Percentiles rank a stretch among this genome's conserved stretches.
phyloP scores from a whole-genome alignment of 495 filamentous ascomycete species.

The Lepraria neglecta region DNA sequence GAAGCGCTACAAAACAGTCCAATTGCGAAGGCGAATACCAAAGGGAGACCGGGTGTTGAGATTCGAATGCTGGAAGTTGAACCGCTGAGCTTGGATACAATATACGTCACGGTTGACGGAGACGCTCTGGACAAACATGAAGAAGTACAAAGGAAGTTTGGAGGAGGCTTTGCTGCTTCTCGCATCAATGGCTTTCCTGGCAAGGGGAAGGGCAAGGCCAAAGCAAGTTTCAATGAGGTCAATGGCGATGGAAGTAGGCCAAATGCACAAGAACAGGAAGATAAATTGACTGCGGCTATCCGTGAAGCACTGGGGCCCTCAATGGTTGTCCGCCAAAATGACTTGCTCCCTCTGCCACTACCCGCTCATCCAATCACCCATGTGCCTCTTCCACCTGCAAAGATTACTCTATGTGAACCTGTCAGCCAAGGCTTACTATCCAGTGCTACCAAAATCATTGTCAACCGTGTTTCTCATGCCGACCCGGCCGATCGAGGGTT shows the following conservation, averaged over 20 bases:
- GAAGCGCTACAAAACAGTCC: constrained; percentile 52
- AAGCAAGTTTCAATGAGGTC: constrained; percentile 16
- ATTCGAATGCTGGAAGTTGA: constrained; percentile 75
- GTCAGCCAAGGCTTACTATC: constrained; percentile 80
- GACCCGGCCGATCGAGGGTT: neutral
- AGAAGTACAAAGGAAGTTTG: constrained; percentile 56
- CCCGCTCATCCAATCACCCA: constrained; percentile 87
- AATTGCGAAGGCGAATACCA: constrained; percentile 42
- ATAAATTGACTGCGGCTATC: constrained; percentile 68
- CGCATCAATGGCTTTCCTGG: constrained; percentile 38
- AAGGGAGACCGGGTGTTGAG: constrained; percentile 50
- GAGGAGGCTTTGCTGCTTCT: constrained; percentile 48
- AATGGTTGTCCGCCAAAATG: constrained; percentile 73
- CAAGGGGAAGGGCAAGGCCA: constrained; percentile 33
- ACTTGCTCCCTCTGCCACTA: constrained; percentile 74
- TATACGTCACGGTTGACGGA: constrained; percentile 78
- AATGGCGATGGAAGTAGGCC: constrained; percentile 32
- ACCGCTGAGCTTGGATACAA: constrained; percentile 69
- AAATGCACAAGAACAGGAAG: constrained; percentile 48
- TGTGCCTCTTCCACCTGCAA: constrained; percentile 68
- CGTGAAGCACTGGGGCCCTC: constrained; percentile 63
- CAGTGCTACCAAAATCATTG: constrained; percentile 61
- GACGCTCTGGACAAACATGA: constrained; percentile 60
- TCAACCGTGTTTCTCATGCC: constrained; percentile 35
- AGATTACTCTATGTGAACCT: constrained; percentile 58